Percentiles rank a stretch among this genome's conserved stretches.
Evolutionary conservation across 73 alveolate genomes (phyloP).

Genomic region (Paramecium sonneborni): DNA sequence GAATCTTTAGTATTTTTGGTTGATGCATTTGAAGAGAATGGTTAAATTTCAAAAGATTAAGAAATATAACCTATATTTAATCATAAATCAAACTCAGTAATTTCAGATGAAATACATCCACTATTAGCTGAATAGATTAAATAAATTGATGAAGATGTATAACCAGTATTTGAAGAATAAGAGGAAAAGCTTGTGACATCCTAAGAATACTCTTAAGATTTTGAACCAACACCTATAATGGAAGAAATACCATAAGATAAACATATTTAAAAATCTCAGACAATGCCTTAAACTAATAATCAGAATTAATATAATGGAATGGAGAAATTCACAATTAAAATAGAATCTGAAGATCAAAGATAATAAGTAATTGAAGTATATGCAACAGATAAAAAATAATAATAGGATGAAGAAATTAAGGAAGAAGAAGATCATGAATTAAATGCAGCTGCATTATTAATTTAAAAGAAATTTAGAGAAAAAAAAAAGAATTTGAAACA

Average conservation of each 20-base stretch:
- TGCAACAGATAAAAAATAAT: slow-evolving; percentile 34
- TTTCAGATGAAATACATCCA: slow-evolving; percentile 44
- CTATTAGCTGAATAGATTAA: background rate
- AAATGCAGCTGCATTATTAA: slow-evolving; percentile 35
- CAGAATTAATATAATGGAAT: slow-evolving; percentile 14
- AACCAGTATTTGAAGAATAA: slow-evolving; percentile 25
- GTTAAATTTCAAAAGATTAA: background rate
- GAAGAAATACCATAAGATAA: background rate
- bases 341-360: slow-evolving; percentile 49
- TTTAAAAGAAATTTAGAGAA: slow-evolving; percentile 45
- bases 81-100: background rate
- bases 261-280: background rate
- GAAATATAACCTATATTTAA: slow-evolving; percentile 39
- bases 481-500: background rate
- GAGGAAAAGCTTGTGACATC: slow-evolving; percentile 23
- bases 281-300: background rate
- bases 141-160: slow-evolving; percentile 35
- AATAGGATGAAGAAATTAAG: background rate
- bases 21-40: background rate
- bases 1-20: background rate
- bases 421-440: background rate
- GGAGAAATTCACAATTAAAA: slow-evolving; percentile 47
- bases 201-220: background rate
- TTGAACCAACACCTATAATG: slow-evolving; percentile 38
- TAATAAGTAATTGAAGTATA: slow-evolving; percentile 38